Evolutionary conservation across 139 green algal genomes (phyloP), one percentile per base, ranked within the genome.

Genomic region (Desmodesmus armatus): DNA sequence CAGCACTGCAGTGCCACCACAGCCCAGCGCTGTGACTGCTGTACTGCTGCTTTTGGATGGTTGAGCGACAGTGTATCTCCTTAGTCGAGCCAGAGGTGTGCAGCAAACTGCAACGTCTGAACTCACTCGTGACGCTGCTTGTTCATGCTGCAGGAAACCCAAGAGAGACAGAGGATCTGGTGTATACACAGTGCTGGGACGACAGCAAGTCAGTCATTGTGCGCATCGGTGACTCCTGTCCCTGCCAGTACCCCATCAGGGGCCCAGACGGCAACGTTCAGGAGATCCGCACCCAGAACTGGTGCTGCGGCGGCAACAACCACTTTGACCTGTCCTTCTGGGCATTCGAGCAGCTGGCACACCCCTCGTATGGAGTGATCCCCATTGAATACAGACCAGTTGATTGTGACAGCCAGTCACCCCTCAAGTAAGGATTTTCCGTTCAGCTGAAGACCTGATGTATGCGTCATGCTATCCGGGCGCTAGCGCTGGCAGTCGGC

Each of bases 141-240:
- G 47, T 55, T 55, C 9, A 55, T 55, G 47, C 13, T 55, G 47
- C 47, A 13, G 47, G 9, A 55, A 7, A 55, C 2, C 53, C 33
- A 74, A 27, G 23, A 70, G 87, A 89, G 62, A 25, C 37, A 0
- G 23, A 85, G 41, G 78, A 73, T 3, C 27, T 84, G 74, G 67
- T 87, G 37, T 19, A 47, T 41, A 80, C 77, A 7, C 27, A 85
- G 53, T 93, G 90, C 85, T 87, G 70, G 66, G 15, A 89, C 29
- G 23, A 37, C 1, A 21, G 2, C 35, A 72, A 86, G n/a, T 51
- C 49, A 29, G 23, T 92, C 11, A 76, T 79, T 19, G 75, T 94
- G 29, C 66, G 81, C 19, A 78, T 92, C 49, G 89, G 86, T 19
- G 91, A 94, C 88, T 86, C 65, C 21, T 95, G 91, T 88, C 92